phyloP scores from a whole-genome alignment of 805 yeast species.

The Candida namnaoensis region DNA sequence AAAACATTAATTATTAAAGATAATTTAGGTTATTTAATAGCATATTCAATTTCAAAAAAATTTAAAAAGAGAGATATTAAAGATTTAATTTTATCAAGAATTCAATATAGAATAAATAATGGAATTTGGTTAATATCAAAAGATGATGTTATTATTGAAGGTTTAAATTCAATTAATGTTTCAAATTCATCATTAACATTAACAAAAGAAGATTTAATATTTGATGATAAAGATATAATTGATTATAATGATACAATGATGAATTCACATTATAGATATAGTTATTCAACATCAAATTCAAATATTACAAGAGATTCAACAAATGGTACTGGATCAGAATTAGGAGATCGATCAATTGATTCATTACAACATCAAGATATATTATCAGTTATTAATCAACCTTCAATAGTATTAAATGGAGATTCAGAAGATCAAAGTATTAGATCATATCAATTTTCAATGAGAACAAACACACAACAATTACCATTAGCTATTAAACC shows the following conservation, averaged over 20 bases:
- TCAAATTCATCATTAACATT: neutral
- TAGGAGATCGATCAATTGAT: slow-evolving; percentile 7
- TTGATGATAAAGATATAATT: neutral
- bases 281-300: neutral
- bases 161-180: no score
- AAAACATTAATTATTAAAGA: slow-evolving; percentile 6
- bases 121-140: slow-evolving; percentile 9
- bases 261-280: slow-evolving; percentile 14
- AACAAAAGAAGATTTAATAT: slow-evolving; percentile 4
- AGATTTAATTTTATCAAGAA: slow-evolving; percentile 8
- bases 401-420: neutral
- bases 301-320: no score
- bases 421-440: slow-evolving; percentile 12
- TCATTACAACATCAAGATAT: slow-evolving; percentile 1
- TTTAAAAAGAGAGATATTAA: slow-evolving; percentile 5
- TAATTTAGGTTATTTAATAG: slow-evolving; percentile 11
- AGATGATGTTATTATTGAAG: no score
- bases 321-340: no score
- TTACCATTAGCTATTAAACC: slow-evolving; percentile 10
- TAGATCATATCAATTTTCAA: slow-evolving; percentile 18
- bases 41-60: slow-evolving; percentile 6
- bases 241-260: slow-evolving; percentile 11
- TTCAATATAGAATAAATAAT: slow-evolving; percentile 12
- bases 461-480: slow-evolving; percentile 9
- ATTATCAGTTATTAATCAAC: slow-evolving; percentile 5